phyloP scores from a whole-genome alignment of 1,284 basidiomycete species.

The Trametes polyzona region DNA sequence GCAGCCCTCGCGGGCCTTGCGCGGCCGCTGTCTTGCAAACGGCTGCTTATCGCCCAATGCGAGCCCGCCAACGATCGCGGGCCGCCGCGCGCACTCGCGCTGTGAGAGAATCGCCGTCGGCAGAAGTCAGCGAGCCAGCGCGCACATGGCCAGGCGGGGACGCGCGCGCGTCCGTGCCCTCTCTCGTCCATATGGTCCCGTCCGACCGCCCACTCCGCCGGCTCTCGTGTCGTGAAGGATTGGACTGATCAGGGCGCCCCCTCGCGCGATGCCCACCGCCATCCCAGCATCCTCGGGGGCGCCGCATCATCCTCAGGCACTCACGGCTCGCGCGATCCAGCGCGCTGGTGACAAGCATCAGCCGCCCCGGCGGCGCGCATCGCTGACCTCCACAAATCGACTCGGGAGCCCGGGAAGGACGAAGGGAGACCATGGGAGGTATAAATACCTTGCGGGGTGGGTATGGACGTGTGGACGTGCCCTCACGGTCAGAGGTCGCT shows the following conservation, averaged over 20 bases:
- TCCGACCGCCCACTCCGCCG: not conserved
- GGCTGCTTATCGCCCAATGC: not conserved
- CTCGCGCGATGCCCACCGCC: not conserved
- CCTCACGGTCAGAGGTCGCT: constrained; percentile 6
- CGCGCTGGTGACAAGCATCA: not conserved
- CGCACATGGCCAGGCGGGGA: not conserved
- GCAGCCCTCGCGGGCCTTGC: not conserved
- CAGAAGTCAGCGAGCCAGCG: not conserved
- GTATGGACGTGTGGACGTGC: not conserved
- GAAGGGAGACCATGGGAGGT: too few relatives aligned
- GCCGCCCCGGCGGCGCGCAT: not conserved
- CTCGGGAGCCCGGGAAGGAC: too few relatives aligned
- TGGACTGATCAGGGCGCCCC: not conserved
- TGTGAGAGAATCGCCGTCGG: not conserved
- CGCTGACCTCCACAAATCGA: not conserved
- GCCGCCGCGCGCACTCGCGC: not conserved
- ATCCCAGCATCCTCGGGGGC: not conserved
- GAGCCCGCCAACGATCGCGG: not conserved
- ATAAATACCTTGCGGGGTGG: not conserved
- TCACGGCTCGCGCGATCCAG: not conserved
- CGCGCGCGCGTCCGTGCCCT: not conserved
- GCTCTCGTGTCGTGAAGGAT: too few relatives aligned
- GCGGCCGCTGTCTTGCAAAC: not conserved
- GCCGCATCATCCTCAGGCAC: not conserved
- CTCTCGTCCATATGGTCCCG: not conserved